Conservation (phyloP, 768 basidiomycete species). For the Tylopilus plumbeoviolaceoides region DNA sequence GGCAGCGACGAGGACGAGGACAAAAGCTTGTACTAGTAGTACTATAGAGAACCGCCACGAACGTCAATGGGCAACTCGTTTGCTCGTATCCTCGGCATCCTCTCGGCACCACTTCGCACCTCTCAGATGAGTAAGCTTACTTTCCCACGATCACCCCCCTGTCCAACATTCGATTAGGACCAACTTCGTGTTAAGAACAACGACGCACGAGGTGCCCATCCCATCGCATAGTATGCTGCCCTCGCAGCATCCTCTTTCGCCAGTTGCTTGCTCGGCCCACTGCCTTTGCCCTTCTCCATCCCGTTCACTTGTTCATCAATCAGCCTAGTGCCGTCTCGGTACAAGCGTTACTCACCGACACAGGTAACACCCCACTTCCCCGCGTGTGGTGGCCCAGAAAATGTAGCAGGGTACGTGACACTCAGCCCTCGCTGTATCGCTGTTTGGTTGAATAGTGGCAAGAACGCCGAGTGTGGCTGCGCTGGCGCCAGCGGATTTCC, state of each 20-base stretch:
- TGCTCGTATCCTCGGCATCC: constrained; percentile 26
- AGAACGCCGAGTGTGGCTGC: constrained; percentile 58
- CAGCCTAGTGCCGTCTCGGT: neutral
- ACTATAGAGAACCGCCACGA: constrained; percentile 16
- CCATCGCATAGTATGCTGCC: constrained; percentile 69
- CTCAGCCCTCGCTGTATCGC: constrained; percentile 60
- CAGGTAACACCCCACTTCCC: constrained; percentile 65
- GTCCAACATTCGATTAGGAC: neutral
- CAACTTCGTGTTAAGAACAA: too few species aligned
- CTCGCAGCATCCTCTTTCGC: constrained; percentile 78
- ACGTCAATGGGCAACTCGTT: constrained; percentile 15
- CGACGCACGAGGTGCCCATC: constrained; percentile 58
- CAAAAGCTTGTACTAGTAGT: neutral
- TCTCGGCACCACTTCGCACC: constrained; percentile 14
- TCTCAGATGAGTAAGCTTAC: constrained; percentile 21
- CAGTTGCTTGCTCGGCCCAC: constrained; percentile 65
- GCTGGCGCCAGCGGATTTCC: constrained; percentile 61
- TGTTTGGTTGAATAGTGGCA: constrained; percentile 73
- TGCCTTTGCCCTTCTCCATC: constrained; percentile 60
- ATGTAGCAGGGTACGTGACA: constrained; percentile 57
- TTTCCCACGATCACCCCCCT: constrained; percentile 29
- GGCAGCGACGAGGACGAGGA: neutral
- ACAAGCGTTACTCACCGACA: constrained; percentile 48
- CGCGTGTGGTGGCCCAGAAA: constrained; percentile 64
- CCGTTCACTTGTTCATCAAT: constrained; percentile 53